Evolutionary conservation across 2,329 filamentous ascomycete genomes (phyloP), one percentile per base, ranked within the genome.

Genomic region (Microdochium bolleyi): DNA sequence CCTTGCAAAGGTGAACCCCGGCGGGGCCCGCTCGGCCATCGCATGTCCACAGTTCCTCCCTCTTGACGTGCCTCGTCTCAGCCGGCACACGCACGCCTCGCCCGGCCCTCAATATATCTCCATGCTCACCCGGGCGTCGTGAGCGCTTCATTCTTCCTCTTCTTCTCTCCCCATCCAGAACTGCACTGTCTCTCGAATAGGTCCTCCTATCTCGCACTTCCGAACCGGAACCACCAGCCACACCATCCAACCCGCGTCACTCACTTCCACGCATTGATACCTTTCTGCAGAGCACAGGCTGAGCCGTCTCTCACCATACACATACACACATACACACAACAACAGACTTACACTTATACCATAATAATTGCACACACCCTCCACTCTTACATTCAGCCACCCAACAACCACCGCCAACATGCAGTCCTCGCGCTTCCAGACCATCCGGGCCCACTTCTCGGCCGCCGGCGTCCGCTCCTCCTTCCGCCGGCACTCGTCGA

Each of bases 391-490:
- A 24, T 49, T 34, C 49, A 56, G 49, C 25, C 49, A 32, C 52
- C 41, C 48, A n/a, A 21, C 41, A 52, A 51, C n/a, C 27, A 50
- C 56, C 55, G 53, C 55, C 64, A 72, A 60, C 41, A 78, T 78
- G 76, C 72, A 76, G 59, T 61, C 69, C 48, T 70, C 74, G 9
- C 74, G 75, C 60, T 74, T 80, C 67, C 72, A 79, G 55, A 64
- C 69, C 55, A 72, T 80, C 64, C 67, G 74, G 53, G 66, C 71
- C 53, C 77, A 77, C 69, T 75, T 82, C 68, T 74, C 75, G 11
- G 67, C 73, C n/a, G 67, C 65, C 50, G 68, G 63, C 57, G 64
- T 83, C 49, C 76, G 78, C 56, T 75, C 73, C 49, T 78, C 77
- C 10, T 72, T 82, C 65, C 77, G 79, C 55, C 76, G 79, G 54